These are phyloP conservation scores for Larix kaempferi DNA, from an alignment of 75 land plant species.

Conservation along the genomic window DNA sequence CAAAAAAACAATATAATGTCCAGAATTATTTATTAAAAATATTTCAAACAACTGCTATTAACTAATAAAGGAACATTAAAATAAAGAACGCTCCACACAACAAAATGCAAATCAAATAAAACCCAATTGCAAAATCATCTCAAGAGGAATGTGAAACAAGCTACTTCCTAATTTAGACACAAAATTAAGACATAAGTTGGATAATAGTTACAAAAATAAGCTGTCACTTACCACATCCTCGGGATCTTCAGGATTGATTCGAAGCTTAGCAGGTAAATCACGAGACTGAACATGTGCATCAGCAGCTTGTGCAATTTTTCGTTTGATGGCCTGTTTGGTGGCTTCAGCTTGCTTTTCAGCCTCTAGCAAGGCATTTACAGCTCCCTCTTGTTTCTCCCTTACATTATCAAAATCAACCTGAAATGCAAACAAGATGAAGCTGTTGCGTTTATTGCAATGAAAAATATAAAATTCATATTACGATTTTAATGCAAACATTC, in stretches of 20 bases:
- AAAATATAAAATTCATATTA: too few species aligned
- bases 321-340: constrained; percentile 78
- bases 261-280: constrained; percentile 79
- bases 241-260: constrained; percentile 85
- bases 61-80: neutral
- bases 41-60: neutral
- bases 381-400: constrained; percentile 56
- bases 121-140: too few species aligned
- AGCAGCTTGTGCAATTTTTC: constrained; percentile 91
- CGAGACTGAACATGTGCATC: constrained; percentile 65
- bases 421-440: neutral
- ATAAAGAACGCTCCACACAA: neutral
- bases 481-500: too few species aligned
- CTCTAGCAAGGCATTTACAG: constrained; percentile 63
- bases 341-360: constrained; percentile 94
- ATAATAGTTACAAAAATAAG: neutral
- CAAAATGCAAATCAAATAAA: neutral
- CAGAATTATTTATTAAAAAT: neutral
- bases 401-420: constrained; percentile 90
- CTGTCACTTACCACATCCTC: constrained; percentile 89
- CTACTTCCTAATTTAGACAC: neutral
- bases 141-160: neutral
- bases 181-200: neutral
- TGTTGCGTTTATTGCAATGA: too few species aligned
- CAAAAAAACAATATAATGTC: neutral